Conservation (phyloP, 2,329 filamentous ascomycete species). For the Macrophomina pseudophaseolina region DNA sequence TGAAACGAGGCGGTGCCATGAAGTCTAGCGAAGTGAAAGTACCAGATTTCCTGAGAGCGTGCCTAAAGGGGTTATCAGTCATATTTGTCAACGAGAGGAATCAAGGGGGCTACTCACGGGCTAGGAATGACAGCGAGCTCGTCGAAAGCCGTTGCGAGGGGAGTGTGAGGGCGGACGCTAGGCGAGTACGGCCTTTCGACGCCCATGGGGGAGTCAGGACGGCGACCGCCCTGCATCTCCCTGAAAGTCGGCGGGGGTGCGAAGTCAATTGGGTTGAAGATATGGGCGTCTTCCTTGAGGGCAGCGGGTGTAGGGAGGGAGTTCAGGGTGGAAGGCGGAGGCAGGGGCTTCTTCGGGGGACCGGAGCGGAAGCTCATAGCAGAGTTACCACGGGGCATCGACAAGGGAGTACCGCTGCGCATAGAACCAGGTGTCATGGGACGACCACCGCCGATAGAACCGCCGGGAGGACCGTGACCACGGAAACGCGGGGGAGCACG, state of each 20-base stretch:
- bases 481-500: slow-evolving; percentile 63
- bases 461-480: slow-evolving; percentile 47
- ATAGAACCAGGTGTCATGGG: slow-evolving; percentile 18
- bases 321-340: slow-evolving; percentile 74
- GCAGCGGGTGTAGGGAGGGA: slow-evolving; percentile 85
- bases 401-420: slow-evolving; percentile 31
- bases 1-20: slow-evolving; percentile 76
- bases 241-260: slow-evolving; percentile 70
- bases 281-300: slow-evolving; percentile 75
- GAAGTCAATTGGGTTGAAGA: slow-evolving; percentile 81
- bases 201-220: slow-evolving; percentile 64
- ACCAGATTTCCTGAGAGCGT: slow-evolving; percentile 75
- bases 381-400: slow-evolving; percentile 44
- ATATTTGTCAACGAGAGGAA: neutral
- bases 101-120: slow-evolving; percentile 69
- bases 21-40: slow-evolving; percentile 84
- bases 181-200: slow-evolving; percentile 72
- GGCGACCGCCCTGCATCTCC: slow-evolving; percentile 71
- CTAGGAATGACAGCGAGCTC: slow-evolving; percentile 85
- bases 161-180: slow-evolving; percentile 74
- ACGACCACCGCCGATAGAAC: slow-evolving; percentile 32
- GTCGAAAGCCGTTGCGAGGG: slow-evolving; percentile 82
- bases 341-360: slow-evolving; percentile 62
- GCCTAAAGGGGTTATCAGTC: slow-evolving; percentile 54
- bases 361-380: slow-evolving; percentile 43